A percentile compares a stretch with the other conserved stretches of the same genome.
phyloP scores from a whole-genome alignment of 176 grass and related monocot genomes.

The Cenchrus fungigraminus region DNA sequence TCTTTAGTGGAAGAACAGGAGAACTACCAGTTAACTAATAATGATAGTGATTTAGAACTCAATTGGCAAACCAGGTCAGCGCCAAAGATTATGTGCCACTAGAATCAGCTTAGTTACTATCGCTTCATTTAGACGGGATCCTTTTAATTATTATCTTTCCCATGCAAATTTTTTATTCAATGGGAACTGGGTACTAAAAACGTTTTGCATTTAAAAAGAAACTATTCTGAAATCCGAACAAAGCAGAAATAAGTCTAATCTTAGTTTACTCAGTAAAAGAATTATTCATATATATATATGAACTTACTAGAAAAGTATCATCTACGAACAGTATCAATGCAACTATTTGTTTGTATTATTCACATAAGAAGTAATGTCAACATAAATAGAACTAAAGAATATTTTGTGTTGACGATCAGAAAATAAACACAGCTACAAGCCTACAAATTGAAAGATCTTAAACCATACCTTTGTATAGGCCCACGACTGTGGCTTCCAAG shows the following conservation, averaged over 20 bases:
- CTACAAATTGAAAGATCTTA: not conserved
- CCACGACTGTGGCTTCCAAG: constrained; percentile 72
- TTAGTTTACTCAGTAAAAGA: not conserved
- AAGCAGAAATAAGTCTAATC: not conserved
- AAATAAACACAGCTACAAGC: not conserved
- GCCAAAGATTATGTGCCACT: not conserved
- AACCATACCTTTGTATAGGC: constrained; percentile 57
- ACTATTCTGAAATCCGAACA: too few species aligned
- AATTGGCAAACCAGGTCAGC: not conserved
- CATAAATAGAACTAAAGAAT: not conserved
- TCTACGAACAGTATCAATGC: not conserved
- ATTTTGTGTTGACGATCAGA: not conserved
- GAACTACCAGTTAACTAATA: not conserved
- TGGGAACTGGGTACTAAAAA: not conserved
- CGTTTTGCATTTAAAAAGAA: not conserved
- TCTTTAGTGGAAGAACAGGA: not conserved
- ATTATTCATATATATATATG: too few species aligned
- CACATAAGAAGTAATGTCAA: not conserved
- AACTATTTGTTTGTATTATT: not conserved
- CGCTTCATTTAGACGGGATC: too few species aligned
- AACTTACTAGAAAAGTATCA: too few species aligned
- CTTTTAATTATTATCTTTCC: not conserved
- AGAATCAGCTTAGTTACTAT: not conserved
- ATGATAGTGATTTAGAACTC: not conserved
- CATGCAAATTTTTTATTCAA: not conserved